Evolutionary conservation across 2,329 filamentous ascomycete genomes (phyloP).

Genomic region (Teratosphaeria viscida): DNA sequence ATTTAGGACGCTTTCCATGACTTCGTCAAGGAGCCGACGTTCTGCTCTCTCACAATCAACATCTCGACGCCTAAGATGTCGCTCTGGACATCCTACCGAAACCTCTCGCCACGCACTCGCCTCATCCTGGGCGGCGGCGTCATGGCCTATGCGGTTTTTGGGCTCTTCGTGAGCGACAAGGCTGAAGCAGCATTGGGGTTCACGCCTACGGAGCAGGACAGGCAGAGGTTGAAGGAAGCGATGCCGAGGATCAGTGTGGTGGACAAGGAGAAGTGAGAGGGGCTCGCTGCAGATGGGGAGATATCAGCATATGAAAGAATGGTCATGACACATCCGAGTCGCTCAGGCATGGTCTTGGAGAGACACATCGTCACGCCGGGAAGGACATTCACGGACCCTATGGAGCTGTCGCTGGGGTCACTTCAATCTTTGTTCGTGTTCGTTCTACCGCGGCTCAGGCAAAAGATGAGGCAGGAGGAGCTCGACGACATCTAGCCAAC

Average conservation of each 20-base stretch:
- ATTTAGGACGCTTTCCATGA: neutral
- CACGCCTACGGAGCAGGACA: constrained; percentile 62
- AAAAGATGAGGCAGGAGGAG: neutral
- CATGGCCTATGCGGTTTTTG: constrained; percentile 64
- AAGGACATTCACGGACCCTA: too few species aligned
- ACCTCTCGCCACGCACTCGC: constrained; percentile 59
- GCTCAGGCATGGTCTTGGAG: neutral
- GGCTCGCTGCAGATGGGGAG: neutral
- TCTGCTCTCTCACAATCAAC: neutral
- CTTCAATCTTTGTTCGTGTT: too few species aligned
- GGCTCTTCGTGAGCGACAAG: constrained; percentile 62
- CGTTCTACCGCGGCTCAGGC: too few species aligned
- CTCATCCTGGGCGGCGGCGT: constrained; percentile 62
- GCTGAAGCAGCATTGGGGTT: constrained; percentile 65
- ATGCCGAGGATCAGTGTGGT: constrained; percentile 54
- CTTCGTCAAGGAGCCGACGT: neutral
- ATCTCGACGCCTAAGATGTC: neutral
- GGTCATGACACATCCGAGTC: neutral
- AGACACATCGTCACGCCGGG: too few species aligned
- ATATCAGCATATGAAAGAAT: neutral
- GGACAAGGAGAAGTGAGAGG: constrained; percentile 35
- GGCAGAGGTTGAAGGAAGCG: constrained; percentile 51
- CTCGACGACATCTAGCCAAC: neutral
- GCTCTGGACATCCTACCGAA: constrained; percentile 44
- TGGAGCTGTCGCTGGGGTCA: too few species aligned